A percentile compares a stretch with the other conserved stretches of the same genome.
Evolutionary conservation across 352 stramenopile species (phyloP).

Genomic region (Phytophthora parvispora): DNA sequence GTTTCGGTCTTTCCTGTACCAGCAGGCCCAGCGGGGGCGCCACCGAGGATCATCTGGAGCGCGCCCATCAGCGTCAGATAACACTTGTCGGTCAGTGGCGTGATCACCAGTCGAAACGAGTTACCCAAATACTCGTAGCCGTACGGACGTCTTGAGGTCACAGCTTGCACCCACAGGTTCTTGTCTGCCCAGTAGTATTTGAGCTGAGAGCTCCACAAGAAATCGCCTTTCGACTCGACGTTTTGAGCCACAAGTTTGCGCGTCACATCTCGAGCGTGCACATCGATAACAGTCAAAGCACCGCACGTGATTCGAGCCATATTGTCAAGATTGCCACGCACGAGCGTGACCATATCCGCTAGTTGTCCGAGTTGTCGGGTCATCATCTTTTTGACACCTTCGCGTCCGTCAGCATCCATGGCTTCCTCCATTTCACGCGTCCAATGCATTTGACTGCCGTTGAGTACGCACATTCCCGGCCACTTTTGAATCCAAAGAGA

Average conservation of each 20-base stretch:
- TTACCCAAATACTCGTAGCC: constrained; percentile 98
- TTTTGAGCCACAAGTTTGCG: constrained; percentile 92
- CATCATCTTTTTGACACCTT: constrained; percentile 88
- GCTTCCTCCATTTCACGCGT: constrained; percentile 91
- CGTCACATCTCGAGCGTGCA: constrained; percentile 97
- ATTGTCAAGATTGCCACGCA: constrained; percentile 91
- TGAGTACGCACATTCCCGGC: constrained; percentile 92
- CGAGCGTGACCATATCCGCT: constrained; percentile 94
- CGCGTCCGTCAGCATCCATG: constrained; percentile 79
- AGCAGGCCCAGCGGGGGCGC: constrained; percentile 93
- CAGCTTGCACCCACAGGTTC: constrained; percentile 91
- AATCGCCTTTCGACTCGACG: constrained; percentile 90
- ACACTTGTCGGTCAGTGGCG: constrained; percentile 97
- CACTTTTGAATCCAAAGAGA: constrained; percentile 96
- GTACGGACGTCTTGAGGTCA: constrained; percentile 93
- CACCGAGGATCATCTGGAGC: constrained; percentile 96
- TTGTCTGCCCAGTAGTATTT: constrained; percentile 96
- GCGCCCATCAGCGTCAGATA: constrained; percentile 97
- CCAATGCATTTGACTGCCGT: constrained; percentile 96
- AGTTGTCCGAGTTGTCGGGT: constrained; percentile 89
- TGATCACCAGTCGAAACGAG: constrained; percentile 97
- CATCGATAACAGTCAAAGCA: constrained; percentile 95
- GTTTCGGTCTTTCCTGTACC: constrained; percentile 97
- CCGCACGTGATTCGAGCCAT: constrained; percentile 91
- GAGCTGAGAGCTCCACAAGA: constrained; percentile 88